A percentile compares a stretch with the other conserved stretches of the same genome.
Evolutionary conservation across 2,329 filamentous ascomycete species (phyloP).

Genomic region (Colletotrichum sp.): DNA sequence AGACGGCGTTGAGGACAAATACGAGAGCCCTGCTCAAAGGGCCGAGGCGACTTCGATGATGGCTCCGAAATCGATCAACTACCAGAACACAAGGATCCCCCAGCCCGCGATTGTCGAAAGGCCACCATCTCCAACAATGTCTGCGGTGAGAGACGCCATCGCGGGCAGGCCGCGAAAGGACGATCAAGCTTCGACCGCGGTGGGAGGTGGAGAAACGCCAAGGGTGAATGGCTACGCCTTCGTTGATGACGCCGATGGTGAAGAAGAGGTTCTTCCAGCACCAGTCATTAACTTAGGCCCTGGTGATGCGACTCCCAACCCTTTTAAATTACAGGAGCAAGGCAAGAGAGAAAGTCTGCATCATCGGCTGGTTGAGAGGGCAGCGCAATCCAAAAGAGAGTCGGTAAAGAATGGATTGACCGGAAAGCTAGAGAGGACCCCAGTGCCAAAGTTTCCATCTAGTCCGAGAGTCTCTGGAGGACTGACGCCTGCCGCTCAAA

Average conservation of each 20-base stretch:
- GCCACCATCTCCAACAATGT: slow-evolving; percentile 82
- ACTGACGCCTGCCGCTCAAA: slow-evolving; percentile 77
- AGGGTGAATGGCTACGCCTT: slow-evolving; percentile 93
- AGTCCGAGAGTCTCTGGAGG: slow-evolving; percentile 61
- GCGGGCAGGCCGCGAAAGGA: slow-evolving; percentile 70
- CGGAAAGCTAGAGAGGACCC: slow-evolving; percentile 62
- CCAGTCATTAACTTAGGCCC: slow-evolving; percentile 63
- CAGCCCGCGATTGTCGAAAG: slow-evolving; percentile 44
- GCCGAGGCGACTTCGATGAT: slow-evolving; percentile 75
- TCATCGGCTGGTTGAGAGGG: slow-evolving; percentile 84
- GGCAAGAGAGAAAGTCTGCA: slow-evolving; percentile 82
- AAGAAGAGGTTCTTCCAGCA: slow-evolving; percentile 35
- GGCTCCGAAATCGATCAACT: slow-evolving; percentile 77
- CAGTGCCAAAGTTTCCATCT: slow-evolving; percentile 74
- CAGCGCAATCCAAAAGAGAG: slow-evolving; percentile 73
- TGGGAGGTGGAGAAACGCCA: slow-evolving; percentile 77
- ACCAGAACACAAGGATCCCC: slow-evolving; percentile 83
- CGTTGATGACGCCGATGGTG: slow-evolving; percentile 79
- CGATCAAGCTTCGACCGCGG: slow-evolving; percentile 63
- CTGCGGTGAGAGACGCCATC: slow-evolving; percentile 84
- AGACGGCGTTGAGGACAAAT: slow-evolving; percentile 64
- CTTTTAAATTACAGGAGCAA: slow-evolving; percentile 79
- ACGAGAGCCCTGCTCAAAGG: slow-evolving; percentile 69
- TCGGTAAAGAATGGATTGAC: slow-evolving; percentile 64
- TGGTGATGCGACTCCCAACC: slow-evolving; percentile 71